Percentiles rank a stretch among this genome's conserved stretches.
Evolutionary conservation across 257 asterid species (phyloP).

Genomic region (Nicotiana paniculata): DNA sequence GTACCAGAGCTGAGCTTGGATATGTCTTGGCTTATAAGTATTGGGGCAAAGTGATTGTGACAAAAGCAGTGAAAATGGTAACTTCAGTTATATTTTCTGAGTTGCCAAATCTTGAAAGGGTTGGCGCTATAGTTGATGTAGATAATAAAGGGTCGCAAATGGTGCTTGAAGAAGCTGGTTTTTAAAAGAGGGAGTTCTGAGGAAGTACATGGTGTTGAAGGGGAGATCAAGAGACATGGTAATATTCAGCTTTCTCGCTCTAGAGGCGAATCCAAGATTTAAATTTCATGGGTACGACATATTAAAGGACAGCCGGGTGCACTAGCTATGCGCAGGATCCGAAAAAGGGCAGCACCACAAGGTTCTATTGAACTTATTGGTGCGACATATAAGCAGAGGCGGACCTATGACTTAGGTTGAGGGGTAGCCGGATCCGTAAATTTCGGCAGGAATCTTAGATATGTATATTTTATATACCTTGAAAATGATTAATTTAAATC

Average conservation of each 20-base stretch:
- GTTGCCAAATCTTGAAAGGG: conserved; percentile 34
- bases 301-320: too few species aligned
- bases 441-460: too few species aligned
- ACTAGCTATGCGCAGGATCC: too few species aligned
- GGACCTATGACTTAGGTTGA: too few species aligned
- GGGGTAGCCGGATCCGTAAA: too few species aligned
- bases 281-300: too few species aligned
- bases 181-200: conserved; percentile 33
- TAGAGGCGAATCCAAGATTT: neutral
- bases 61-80: conserved; percentile 37
- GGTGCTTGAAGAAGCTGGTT: conserved; percentile 47
- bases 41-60: conserved; percentile 47
- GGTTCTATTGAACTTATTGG: too few species aligned
- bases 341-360: too few species aligned
- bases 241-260: conserved; percentile 26
- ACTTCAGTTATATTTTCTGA: conserved; percentile 25
- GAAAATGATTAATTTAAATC: too few species aligned
- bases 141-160: conserved; percentile 39
- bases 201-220: conserved; percentile 16
- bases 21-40: conserved; percentile 33
- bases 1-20: conserved; percentile 35
- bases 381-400: too few species aligned
- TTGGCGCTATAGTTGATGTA: conserved; percentile 39
- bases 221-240: conserved; percentile 25
- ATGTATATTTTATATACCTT: too few species aligned